A percentile compares a stretch with the other conserved stretches of the same genome.
These are phyloP conservation scores for Serendipita sp. DNA, from an alignment of 768 basidiomycete species.

Conservation along the genomic window DNA sequence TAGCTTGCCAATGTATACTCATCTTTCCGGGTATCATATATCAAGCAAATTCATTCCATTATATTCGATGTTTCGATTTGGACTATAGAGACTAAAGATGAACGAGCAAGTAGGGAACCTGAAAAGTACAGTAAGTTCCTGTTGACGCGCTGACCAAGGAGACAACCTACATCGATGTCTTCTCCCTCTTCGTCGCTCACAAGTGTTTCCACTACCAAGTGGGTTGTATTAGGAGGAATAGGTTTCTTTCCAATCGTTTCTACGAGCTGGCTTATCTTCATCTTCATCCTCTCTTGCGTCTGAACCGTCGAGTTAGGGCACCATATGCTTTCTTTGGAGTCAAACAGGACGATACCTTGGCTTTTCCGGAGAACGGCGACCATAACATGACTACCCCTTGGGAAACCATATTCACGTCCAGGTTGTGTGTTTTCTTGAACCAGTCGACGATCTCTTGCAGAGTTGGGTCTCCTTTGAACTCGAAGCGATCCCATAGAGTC, in stretches of 20 bases:
- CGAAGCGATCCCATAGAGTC: constrained; percentile 98
- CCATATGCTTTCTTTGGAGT: background rate
- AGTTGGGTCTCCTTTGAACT: constrained; percentile 79
- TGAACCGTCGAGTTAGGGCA: constrained; percentile 19
- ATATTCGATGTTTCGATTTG: background rate
- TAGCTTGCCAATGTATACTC: no score
- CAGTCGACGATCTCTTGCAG: constrained; percentile 68
- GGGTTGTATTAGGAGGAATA: constrained; percentile 64
- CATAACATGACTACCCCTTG: constrained; percentile 97
- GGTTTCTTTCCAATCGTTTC: constrained; percentile 93
- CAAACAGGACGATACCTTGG: constrained; percentile 51
- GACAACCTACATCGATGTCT: constrained; percentile 67
- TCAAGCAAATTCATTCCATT: background rate
- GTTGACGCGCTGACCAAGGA: constrained; percentile 6
- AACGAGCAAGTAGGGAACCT: constrained; percentile 78
- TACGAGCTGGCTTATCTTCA: constrained; percentile 84
- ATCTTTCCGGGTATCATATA: background rate
- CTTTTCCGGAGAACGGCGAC: constrained; percentile 83
- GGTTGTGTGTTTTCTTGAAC: constrained; percentile 71
- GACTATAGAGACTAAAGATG: constrained; percentile 7
- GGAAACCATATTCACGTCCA: constrained; percentile 89
- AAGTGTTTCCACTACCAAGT: constrained; percentile 89
- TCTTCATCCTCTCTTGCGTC: constrained; percentile 74
- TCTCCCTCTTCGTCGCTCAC: constrained; percentile 81
- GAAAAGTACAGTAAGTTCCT: background rate